Evolutionary conservation across 2,329 filamentous ascomycete genomes (phyloP).

Genomic region (Pestalotiopsis sp.): DNA sequence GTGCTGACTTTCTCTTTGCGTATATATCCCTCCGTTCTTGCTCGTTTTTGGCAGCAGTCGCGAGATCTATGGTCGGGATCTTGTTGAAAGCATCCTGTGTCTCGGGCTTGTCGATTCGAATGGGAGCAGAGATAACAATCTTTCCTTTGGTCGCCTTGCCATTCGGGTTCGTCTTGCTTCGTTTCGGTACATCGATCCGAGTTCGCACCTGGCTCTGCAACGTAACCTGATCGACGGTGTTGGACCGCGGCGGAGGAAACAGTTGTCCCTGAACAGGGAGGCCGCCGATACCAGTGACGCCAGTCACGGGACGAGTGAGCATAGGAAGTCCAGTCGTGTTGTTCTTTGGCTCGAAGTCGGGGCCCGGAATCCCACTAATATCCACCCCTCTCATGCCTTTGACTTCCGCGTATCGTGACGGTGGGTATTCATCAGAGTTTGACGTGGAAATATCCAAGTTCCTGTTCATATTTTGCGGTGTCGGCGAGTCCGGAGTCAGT

Average conservation of each 20-base stretch:
- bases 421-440: constrained; percentile 42
- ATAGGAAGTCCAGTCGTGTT: constrained; percentile 32
- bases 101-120: constrained; percentile 34
- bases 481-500: constrained; percentile 40
- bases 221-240: constrained; percentile 20
- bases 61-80: constrained; percentile 48
- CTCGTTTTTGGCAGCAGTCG: constrained; percentile 49
- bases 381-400: constrained; percentile 42
- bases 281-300: constrained; percentile 37
- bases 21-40: constrained; percentile 41
- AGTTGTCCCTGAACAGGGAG: constrained; percentile 41
- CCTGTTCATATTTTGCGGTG: constrained; percentile 35
- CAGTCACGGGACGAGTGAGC: constrained; percentile 39
- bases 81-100: constrained; percentile 25
- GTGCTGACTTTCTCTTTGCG: constrained; percentile 29
- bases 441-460: constrained; percentile 43
- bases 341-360: constrained; percentile 20
- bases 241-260: constrained; percentile 41
- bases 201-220: constrained; percentile 17
- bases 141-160: constrained; percentile 36
- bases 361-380: constrained; percentile 38
- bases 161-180: constrained; percentile 21
- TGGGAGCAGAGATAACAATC: constrained; percentile 51
- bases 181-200: constrained; percentile 13
- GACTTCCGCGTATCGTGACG: constrained; percentile 50